These are phyloP conservation scores for Austroboletus olivaceoglutinosus DNA, from an alignment of 1,284 basidiomycete genomes.

Conservation along the genomic window DNA sequence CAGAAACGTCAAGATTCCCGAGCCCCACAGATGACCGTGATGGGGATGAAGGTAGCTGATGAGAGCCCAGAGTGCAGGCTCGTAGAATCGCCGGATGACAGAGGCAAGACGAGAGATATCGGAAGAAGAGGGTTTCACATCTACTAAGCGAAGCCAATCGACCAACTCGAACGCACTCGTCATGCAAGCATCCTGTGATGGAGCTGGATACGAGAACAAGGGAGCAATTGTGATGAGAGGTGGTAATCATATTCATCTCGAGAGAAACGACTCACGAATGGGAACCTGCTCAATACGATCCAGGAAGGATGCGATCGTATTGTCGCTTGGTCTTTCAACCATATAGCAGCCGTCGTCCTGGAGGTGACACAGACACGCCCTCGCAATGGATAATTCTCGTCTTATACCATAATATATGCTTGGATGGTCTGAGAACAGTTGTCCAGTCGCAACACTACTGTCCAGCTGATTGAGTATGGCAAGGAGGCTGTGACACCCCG, in stretches of 20 bases:
- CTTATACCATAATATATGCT: slow-evolving; percentile 45
- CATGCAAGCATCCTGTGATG: slow-evolving; percentile 31
- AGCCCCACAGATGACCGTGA: slow-evolving; percentile 43
- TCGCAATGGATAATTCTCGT: slow-evolving; percentile 44
- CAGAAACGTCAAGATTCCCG: slow-evolving; percentile 17
- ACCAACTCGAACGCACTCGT: slow-evolving; percentile 52
- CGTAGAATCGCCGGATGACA: slow-evolving; percentile 42
- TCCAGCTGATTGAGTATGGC: slow-evolving; percentile 41
- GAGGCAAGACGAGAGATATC: slow-evolving; percentile 43
- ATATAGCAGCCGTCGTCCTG: slow-evolving; percentile 9
- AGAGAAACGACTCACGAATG: slow-evolving; percentile 38
- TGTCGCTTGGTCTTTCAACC: slow-evolving; percentile 6
- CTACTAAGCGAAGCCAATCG: slow-evolving; percentile 55
- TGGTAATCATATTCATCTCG: background rate
- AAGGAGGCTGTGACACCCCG: slow-evolving; percentile 37
- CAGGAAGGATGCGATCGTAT: slow-evolving; percentile 41
- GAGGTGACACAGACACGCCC: slow-evolving; percentile 33
- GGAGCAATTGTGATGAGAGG: background rate
- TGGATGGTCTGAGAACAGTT: slow-evolving; percentile 35
- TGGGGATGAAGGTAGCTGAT: slow-evolving; percentile 44
- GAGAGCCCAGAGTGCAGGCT: slow-evolving; percentile 43
- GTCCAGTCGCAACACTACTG: slow-evolving; percentile 20
- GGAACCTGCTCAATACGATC: slow-evolving; percentile 39
- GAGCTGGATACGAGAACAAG: slow-evolving; percentile 31
- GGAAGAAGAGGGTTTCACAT: slow-evolving; percentile 31